phyloP scores from a whole-genome alignment of 1,284 basidiomycete species.

The Cronartium quercuum region DNA sequence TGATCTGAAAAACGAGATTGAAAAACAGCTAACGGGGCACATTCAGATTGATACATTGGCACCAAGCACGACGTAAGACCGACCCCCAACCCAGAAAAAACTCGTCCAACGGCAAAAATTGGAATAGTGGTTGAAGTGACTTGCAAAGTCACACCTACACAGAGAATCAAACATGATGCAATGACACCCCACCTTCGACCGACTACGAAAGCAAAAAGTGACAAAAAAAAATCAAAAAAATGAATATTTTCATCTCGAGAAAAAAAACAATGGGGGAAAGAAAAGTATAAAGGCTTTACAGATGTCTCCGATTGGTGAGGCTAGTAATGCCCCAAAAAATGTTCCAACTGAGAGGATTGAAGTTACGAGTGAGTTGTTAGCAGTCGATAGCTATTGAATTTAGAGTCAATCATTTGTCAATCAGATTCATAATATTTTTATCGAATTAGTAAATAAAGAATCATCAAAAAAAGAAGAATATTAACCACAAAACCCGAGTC shows the following conservation, averaged over 20 bases:
- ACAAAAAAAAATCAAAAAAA: background rate
- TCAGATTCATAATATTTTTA: background rate
- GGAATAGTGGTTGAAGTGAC: constrained; percentile 34
- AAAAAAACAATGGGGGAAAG: background rate
- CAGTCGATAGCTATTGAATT: background rate
- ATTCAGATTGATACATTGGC: constrained; percentile 49
- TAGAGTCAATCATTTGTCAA: too few species aligned
- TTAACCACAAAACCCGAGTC: constrained; percentile 3
- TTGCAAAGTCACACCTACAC: constrained; percentile 33
- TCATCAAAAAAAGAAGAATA: background rate
- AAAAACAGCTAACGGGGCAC: constrained; percentile 42
- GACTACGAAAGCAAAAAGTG: background rate
- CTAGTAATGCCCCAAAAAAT: constrained; percentile 20
- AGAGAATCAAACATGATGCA: constrained; percentile 18
- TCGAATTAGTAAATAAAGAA: background rate
- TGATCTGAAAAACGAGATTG: background rate
- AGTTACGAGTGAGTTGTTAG: constrained; percentile 33
- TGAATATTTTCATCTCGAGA: background rate
- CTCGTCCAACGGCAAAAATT: constrained; percentile 46
- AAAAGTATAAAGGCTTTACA: background rate
- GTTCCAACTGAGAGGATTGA: constrained; percentile 34
- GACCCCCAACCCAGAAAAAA: constrained; percentile 47
- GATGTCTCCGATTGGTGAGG: constrained; percentile 29
- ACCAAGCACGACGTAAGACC: constrained; percentile 46
- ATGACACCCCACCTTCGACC: constrained; percentile 38